Conservation (phyloP, 257 asterid genomes). For the Fraxinus anomala region DNA sequence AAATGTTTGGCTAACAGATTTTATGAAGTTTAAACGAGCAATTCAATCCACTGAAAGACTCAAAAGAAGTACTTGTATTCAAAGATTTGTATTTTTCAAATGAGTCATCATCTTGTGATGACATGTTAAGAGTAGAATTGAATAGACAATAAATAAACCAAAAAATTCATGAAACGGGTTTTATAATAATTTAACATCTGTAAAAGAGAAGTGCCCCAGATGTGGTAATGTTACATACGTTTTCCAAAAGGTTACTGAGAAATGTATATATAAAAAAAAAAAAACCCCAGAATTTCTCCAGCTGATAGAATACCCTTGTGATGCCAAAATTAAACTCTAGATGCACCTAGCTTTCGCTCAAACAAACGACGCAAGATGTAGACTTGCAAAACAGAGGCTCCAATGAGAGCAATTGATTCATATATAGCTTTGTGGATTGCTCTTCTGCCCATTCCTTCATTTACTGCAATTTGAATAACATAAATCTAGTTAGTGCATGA, state of each 20-base stretch:
- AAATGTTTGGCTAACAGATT: too few relatives aligned
- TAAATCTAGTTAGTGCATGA: not conserved
- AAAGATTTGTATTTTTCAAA: too few relatives aligned
- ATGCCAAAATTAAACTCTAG: slow-evolving; percentile 62
- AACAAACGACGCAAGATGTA: slow-evolving; percentile 67
- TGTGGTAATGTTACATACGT: not conserved
- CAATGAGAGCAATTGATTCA: slow-evolving; percentile 67
- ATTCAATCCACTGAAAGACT: too few relatives aligned
- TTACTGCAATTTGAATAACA: slow-evolving; percentile 41
- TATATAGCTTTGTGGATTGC: slow-evolving; percentile 66
- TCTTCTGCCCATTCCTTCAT: slow-evolving; percentile 72
- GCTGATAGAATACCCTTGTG: not conserved
- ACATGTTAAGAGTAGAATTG: too few relatives aligned
- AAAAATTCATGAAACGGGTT: not conserved
- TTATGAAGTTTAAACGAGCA: too few relatives aligned
- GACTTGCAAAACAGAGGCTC: slow-evolving; percentile 71
- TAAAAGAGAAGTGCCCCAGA: not conserved
- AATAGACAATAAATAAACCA: too few relatives aligned
- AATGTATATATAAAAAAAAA: too few relatives aligned
- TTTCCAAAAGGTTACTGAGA: not conserved
- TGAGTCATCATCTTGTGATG: too few relatives aligned
- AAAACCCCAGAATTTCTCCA: not conserved
- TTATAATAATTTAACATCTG: not conserved
- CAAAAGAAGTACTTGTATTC: too few relatives aligned
- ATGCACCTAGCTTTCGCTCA: slow-evolving; percentile 71